phyloP scores from a whole-genome alignment of 2,329 filamentous ascomycete genomes.

The Pseudopyrenochaeta lycopersici region DNA sequence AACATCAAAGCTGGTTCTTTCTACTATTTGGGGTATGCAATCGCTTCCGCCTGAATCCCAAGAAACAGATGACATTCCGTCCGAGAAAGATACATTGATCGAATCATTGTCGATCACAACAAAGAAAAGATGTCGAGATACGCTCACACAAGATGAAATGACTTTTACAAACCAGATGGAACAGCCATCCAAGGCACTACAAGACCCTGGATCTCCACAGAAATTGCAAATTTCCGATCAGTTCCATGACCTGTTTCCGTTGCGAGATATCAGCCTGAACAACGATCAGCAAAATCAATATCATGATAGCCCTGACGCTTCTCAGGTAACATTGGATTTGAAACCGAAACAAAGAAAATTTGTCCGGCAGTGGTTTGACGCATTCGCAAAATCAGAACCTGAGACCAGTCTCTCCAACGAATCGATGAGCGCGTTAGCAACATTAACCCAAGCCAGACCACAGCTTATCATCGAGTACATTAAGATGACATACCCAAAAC shows the following conservation, averaged over 20 bases:
- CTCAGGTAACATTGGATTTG: background rate
- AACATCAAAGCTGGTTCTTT: background rate
- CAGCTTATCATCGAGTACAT: slow-evolving; percentile 25
- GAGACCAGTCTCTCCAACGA: slow-evolving; percentile 6
- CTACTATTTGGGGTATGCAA: background rate
- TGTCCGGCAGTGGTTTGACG: slow-evolving; percentile 21
- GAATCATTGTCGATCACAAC: background rate
- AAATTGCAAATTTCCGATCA: background rate
- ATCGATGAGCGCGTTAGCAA: slow-evolving; percentile 22
- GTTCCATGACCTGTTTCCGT: background rate
- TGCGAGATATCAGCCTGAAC: background rate
- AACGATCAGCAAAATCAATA: background rate
- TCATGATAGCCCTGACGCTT: background rate
- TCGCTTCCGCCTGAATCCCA: background rate
- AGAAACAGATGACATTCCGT: background rate
- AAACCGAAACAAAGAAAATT: slow-evolving; percentile 22
- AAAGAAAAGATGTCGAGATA: background rate
- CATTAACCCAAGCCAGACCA: slow-evolving; percentile 11
- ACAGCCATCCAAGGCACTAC: background rate
- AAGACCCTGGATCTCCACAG: background rate
- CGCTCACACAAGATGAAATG: background rate
- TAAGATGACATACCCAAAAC: slow-evolving; percentile 7
- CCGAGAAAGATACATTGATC: background rate
- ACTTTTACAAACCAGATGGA: no score
- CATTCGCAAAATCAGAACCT: slow-evolving; percentile 9